Conservation (phyloP, 2,329 filamentous ascomycete species). For the Aspergillus alliaceus region DNA sequence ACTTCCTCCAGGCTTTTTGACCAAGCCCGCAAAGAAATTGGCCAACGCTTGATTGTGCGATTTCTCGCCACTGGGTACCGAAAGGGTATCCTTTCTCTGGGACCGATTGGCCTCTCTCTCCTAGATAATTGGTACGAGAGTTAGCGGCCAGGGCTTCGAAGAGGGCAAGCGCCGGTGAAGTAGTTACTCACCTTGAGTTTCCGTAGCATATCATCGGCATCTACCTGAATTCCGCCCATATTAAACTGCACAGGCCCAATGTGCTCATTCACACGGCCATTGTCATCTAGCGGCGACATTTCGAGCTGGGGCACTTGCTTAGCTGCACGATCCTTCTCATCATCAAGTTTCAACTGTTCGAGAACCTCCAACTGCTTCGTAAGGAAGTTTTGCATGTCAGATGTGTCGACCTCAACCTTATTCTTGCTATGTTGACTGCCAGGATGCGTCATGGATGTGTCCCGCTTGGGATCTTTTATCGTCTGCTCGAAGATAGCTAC, state of each 20-base stretch:
- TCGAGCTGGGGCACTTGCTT: slow-evolving; percentile 36
- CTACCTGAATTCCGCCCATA: slow-evolving; percentile 94
- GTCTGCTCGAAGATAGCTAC: slow-evolving; percentile 76
- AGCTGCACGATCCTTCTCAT: slow-evolving; percentile 46
- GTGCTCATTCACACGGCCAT: slow-evolving; percentile 65
- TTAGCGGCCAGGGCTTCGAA: background rate
- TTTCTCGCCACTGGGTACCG: slow-evolving; percentile 45
- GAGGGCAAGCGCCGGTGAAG: background rate
- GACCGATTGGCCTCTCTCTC: slow-evolving; percentile 46
- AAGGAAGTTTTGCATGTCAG: slow-evolving; percentile 77
- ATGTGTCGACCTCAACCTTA: slow-evolving; percentile 62
- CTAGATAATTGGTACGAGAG: slow-evolving; percentile 22
- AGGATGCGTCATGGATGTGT: slow-evolving; percentile 56
- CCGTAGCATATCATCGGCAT: slow-evolving; percentile 90
- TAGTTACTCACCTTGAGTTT: slow-evolving; percentile 69
- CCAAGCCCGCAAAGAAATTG: slow-evolving; percentile 60
- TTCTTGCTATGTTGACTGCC: slow-evolving; percentile 45
- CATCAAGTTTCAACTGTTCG: slow-evolving; percentile 62
- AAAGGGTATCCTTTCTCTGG: slow-evolving; percentile 34
- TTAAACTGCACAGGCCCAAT: slow-evolving; percentile 97
- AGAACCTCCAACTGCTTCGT: slow-evolving; percentile 72
- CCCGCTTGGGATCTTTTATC: slow-evolving; percentile 71
- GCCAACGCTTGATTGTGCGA: slow-evolving; percentile 61
- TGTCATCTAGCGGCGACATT: slow-evolving; percentile 39
- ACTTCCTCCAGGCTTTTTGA: slow-evolving; percentile 50